phyloP scores from a whole-genome alignment of 331 rosid species.

The Spiraea crenata region DNA sequence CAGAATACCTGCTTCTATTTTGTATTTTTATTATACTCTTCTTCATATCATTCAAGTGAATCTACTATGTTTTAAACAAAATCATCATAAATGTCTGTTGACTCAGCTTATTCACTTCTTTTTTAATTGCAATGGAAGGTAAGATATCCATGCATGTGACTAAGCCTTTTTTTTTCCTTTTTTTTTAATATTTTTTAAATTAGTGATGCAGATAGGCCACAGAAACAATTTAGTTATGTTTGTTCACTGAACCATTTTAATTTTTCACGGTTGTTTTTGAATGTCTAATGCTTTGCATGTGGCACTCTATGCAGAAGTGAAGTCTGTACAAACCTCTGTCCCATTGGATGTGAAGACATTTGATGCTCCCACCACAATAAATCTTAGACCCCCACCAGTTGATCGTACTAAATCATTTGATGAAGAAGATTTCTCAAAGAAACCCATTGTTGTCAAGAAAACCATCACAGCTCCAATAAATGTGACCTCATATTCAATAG shows the following conservation, averaged over 20 bases:
- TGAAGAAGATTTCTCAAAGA: conserved; percentile 54
- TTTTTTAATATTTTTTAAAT: not conserved
- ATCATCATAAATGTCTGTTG: not conserved
- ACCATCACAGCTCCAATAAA: conserved; percentile 48
- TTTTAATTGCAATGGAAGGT: not conserved
- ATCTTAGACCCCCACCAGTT: conserved; percentile 77
- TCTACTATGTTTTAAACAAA: not conserved
- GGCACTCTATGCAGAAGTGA: conserved; percentile 58
- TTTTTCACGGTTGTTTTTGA: not conserved
- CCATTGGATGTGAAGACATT: conserved; percentile 48
- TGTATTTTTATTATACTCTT: not conserved
- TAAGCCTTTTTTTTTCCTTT: no score
- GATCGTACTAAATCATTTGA: conserved; percentile 74
- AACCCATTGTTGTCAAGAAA: conserved; percentile 50
- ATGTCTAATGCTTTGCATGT: conserved; percentile 15
- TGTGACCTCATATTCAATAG: conserved; percentile 67
- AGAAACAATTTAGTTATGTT: not conserved
- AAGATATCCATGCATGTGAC: not conserved
- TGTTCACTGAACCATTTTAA: not conserved
- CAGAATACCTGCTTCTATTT: conserved; percentile 2
- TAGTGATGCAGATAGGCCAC: not conserved
- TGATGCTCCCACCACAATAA: conserved; percentile 46
- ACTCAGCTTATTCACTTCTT: not conserved
- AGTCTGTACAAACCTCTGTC: conserved; percentile 57
- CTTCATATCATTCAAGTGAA: conserved; percentile 3